Evolutionary conservation across 108 stramenopile genomes (phyloP).

Genomic region (Skeletonema marinoi): DNA sequence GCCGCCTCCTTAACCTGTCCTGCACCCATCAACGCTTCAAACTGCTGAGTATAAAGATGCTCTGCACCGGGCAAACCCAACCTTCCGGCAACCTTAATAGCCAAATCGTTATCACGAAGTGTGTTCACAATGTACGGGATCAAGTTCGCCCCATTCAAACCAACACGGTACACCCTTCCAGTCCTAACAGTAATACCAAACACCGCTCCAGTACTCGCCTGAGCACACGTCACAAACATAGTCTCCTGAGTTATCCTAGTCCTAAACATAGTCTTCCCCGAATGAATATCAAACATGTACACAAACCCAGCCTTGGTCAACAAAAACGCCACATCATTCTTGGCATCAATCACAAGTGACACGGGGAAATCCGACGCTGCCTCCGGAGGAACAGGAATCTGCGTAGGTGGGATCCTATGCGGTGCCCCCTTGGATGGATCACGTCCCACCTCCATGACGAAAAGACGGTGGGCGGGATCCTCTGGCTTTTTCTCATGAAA

Average conservation of each 20-base stretch:
- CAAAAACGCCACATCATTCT: slow-evolving; percentile 95
- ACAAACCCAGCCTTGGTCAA: slow-evolving; percentile 97
- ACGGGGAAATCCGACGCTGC: slow-evolving; percentile 97
- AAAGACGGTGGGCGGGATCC: slow-evolving; percentile 83
- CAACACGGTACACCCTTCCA: slow-evolving; percentile 92
- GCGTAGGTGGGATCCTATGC: slow-evolving; percentile 84
- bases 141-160: slow-evolving; percentile 89
- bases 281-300: slow-evolving; percentile 97
- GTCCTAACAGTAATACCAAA: slow-evolving; percentile 95
- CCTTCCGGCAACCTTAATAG: slow-evolving; percentile 92
- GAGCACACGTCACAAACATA: slow-evolving; percentile 91
- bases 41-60: slow-evolving; percentile 93
- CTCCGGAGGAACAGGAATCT: slow-evolving; percentile 95
- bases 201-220: slow-evolving; percentile 83
- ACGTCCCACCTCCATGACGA: slow-evolving; percentile 98
- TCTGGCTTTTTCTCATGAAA: slow-evolving; percentile 97
- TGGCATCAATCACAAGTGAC: slow-evolving; percentile 80
- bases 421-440: slow-evolving; percentile 94
- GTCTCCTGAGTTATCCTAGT: slow-evolving; percentile 96
- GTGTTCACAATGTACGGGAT: slow-evolving; percentile 96
- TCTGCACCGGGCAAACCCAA: slow-evolving; percentile 97
- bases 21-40: slow-evolving; percentile 89
- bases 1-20: slow-evolving; percentile 95
- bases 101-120: slow-evolving; percentile 92
- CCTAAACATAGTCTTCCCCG: slow-evolving; percentile 96